Conservation (phyloP, 2,329 filamentous ascomycete genomes). For the Alternaria conjuncta region DNA sequence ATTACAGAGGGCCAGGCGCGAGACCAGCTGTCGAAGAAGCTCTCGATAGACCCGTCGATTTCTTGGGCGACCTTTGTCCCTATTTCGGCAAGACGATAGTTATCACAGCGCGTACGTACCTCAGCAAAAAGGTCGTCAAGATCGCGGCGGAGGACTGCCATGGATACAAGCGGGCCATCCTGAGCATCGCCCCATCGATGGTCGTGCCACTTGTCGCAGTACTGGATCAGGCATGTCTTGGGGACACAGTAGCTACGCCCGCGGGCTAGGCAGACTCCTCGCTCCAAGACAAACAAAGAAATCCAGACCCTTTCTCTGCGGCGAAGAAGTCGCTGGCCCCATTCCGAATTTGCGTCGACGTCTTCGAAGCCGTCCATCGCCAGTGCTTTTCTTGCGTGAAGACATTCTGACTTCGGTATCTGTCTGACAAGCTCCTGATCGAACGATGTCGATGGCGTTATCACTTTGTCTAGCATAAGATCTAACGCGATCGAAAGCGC, state of each 20-base stretch:
- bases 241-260: slow-evolving; percentile 73
- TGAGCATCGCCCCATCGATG: slow-evolving; percentile 68
- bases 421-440: slow-evolving; percentile 54
- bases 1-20: slow-evolving; percentile 59
- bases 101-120: slow-evolving; percentile 66
- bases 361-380: slow-evolving; percentile 72
- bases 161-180: slow-evolving; percentile 74
- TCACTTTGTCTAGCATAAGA: slow-evolving; percentile 72
- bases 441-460: slow-evolving; percentile 62
- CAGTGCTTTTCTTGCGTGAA: slow-evolving; percentile 70
- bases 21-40: slow-evolving; percentile 71
- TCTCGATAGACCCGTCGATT: slow-evolving; percentile 61
- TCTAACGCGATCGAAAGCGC: slow-evolving; percentile 73
- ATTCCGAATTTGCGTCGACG: slow-evolving; percentile 65
- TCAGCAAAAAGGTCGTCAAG: slow-evolving; percentile 65
- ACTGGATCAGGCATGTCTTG: slow-evolving; percentile 68
- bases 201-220: slow-evolving; percentile 73
- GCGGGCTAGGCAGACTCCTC: slow-evolving; percentile 74
- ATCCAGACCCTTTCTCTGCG: slow-evolving; percentile 74
- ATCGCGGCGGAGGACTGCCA: slow-evolving; percentile 72
- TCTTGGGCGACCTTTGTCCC: slow-evolving; percentile 59
- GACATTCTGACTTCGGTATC: slow-evolving; percentile 70
- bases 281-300: slow-evolving; percentile 73
- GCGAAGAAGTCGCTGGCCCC: slow-evolving; percentile 66
- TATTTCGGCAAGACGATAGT: slow-evolving; percentile 58